phyloP scores from a whole-genome alignment of 306 rosid species.

The Datisca glomerata region DNA sequence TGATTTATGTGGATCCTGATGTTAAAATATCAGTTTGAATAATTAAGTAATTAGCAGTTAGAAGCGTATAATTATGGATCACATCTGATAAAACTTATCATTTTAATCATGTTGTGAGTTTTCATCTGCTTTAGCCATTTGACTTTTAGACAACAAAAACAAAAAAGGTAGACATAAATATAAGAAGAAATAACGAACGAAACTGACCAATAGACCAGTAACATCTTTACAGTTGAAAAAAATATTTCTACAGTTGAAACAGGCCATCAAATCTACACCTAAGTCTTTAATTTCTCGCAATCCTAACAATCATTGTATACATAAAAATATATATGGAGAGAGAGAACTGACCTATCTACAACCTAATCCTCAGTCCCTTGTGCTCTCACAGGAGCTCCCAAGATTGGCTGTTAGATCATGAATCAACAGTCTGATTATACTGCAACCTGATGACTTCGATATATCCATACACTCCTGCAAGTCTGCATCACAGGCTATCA shows the following conservation, averaged over 20 bases:
- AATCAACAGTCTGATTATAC: conserved; percentile 57
- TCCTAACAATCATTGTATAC: neutral
- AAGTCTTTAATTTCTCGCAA: conserved; percentile 2
- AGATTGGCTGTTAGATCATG: conserved; percentile 44
- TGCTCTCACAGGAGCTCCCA: conserved; percentile 69
- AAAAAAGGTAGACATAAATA: neutral
- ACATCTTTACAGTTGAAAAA: neutral
- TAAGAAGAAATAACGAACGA: too few relatives aligned
- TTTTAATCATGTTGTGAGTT: too few relatives aligned
- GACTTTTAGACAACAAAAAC: too few relatives aligned
- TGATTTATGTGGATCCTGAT: too few relatives aligned
- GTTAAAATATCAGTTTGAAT: too few relatives aligned
- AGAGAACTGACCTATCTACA: conserved; percentile 4
- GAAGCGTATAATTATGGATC: too few relatives aligned
- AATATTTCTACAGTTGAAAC: neutral
- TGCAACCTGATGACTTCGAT: conserved; percentile 39
- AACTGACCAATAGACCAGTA: neutral
- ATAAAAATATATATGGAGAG: neutral
- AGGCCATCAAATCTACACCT: conserved; percentile 2
- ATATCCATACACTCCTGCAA: conserved; percentile 70
- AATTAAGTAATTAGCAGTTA: too few relatives aligned
- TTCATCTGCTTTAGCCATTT: too few relatives aligned
- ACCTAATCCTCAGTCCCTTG: conserved; percentile 25
- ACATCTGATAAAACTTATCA: too few relatives aligned
- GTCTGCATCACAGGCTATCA: conserved; percentile 75